Evolutionary conservation across 2,329 filamentous ascomycete species (phyloP), one percentile per base, ranked within the genome.

Genomic region (Diaporthe sp.): DNA sequence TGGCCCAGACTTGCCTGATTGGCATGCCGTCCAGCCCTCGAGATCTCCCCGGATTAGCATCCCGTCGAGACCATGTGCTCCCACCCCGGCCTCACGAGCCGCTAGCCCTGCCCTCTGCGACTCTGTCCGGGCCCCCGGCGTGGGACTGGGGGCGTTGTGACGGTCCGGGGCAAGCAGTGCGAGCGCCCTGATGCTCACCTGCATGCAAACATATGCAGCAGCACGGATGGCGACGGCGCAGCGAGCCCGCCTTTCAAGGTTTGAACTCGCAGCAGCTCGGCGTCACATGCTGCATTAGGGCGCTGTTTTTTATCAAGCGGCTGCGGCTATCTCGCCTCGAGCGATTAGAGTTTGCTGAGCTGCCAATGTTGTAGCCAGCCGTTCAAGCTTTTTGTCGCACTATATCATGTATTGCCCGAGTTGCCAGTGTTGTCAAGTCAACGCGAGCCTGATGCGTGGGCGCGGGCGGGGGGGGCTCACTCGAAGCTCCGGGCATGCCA

Each of bases 321-420:
- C 55, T 40, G 55, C 69, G 69, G 69, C 69, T 61, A 71, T 71
- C 69, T 61, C 69, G 69, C 30, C 69, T 71, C 33, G 69, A 50
- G 45, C 47, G 42, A 52, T 40, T 52, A 50, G 30, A 42, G 69
- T 61, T 67, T 68, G 19, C 33, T 38, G 19, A 40, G 45, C 45
- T 54, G 64, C 64, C 64, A 54, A 8, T 54, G n/a, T 68, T 54
- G 35, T 68, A 10, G 28, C 15, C 33, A 8, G 47, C 33, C 47
- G 45, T 40, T 68, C 47, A 68, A 54, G 64, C 64, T 68, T 68
- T 68, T 40, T n/a, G 64, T 54, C n/a, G 47, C 64, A 68, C 64
- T 67, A 67, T 67, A 67, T 52, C 64, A 52, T 50, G 61, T 50
- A 50, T 35, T 50, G 35, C 19, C 5, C 8, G 28, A 22, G 28